phyloP scores from a whole-genome alignment of 2,329 filamentous ascomycete genomes.

The Trichoderma koningii region DNA sequence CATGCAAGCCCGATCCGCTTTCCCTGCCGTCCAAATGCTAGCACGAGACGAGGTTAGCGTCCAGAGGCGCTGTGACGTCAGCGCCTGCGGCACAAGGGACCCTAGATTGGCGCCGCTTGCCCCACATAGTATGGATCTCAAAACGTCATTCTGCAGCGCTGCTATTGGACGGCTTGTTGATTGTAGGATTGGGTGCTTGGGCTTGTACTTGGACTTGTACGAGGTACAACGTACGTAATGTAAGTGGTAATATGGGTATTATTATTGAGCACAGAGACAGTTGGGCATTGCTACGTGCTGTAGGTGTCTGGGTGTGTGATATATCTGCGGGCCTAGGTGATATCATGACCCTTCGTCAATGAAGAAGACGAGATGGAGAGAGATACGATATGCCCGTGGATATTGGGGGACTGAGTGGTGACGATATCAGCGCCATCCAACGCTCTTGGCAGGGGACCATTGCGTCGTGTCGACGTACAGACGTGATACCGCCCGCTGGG shows the following conservation, averaged over 20 bases:
- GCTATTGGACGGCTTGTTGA: constrained; percentile 11
- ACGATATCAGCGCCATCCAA: too few relatives aligned
- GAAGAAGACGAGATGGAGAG: too few relatives aligned
- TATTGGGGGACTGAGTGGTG: too few relatives aligned
- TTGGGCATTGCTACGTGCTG: neutral
- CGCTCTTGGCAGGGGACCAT: too few relatives aligned
- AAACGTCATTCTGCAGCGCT: constrained; percentile 24
- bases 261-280: too few relatives aligned
- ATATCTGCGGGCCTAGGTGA: too few relatives aligned
- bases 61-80: constrained; percentile 17
- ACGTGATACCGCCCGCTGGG: too few relatives aligned
- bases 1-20: neutral
- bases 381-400: too few relatives aligned
- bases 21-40: constrained; percentile 10
- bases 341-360: too few relatives aligned
- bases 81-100: constrained; percentile 27
- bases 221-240: neutral
- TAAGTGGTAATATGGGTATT: too few relatives aligned
- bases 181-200: constrained; percentile 14
- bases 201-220: neutral
- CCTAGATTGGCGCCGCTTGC: neutral
- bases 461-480: too few relatives aligned
- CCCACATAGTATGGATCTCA: constrained; percentile 17
- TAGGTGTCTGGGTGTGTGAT: neutral
- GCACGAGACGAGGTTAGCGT: neutral